These are phyloP conservation scores for Kazachstania psychrophila DNA, from an alignment of 805 yeast species.

Conservation along the genomic window DNA sequence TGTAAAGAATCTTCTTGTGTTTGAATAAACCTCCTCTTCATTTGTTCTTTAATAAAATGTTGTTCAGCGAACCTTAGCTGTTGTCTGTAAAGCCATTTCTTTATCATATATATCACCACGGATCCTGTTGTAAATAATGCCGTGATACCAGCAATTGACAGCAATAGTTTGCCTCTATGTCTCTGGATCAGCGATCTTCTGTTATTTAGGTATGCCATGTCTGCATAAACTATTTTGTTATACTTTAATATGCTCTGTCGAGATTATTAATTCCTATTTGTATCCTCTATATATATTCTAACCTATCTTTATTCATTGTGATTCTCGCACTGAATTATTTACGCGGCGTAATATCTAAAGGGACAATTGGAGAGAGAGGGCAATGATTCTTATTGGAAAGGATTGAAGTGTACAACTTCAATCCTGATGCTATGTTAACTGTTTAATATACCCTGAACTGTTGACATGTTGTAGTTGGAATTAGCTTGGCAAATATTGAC, in stretches of 20 bases:
- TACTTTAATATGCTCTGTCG: neutral
- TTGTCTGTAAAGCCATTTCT: slow-evolving; percentile 27
- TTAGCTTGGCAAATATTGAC: too few species aligned
- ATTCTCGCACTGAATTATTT: too few species aligned
- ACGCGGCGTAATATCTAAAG: too few species aligned
- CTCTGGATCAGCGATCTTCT: slow-evolving; percentile 13
- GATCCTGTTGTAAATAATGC: slow-evolving; percentile 25
- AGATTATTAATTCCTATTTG: too few species aligned
- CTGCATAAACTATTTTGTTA: neutral
- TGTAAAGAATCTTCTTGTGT: slow-evolving; percentile 84
- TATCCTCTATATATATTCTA: too few species aligned
- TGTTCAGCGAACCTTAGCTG: slow-evolving; percentile 48
- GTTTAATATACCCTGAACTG: too few species aligned
- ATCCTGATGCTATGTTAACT: too few species aligned
- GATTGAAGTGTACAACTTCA: too few species aligned
- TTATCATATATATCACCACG: slow-evolving; percentile 18
- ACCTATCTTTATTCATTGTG: too few species aligned
- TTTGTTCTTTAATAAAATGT: slow-evolving; percentile 54
- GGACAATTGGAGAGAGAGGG: too few species aligned
- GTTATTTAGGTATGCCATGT: neutral
- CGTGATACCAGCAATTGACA: slow-evolving; percentile 16
- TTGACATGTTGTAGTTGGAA: too few species aligned
- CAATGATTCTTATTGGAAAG: too few species aligned
- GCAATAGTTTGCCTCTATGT: slow-evolving; percentile 20
- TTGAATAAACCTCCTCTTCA: slow-evolving; percentile 76